These are phyloP conservation scores for Strobilomyces confusus DNA, from an alignment of 768 basidiomycete species.

Conservation along the genomic window DNA sequence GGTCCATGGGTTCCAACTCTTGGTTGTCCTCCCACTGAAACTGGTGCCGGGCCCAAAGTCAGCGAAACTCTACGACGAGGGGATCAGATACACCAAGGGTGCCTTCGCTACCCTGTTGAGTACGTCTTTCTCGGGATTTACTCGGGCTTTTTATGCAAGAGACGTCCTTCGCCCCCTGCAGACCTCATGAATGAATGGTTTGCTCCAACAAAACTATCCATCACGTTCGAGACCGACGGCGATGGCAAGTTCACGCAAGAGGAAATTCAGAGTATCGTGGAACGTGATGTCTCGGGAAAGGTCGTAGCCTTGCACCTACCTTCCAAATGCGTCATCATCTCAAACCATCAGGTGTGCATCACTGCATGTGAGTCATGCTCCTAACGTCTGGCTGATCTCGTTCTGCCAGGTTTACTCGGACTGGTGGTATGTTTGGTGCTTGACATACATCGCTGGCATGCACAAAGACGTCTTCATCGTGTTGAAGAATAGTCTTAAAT, in stretches of 20 bases:
- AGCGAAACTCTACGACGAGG: constrained; percentile 56
- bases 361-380: neutral
- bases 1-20: constrained; percentile 70
- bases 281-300: constrained; percentile 53
- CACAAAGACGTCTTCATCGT: constrained; percentile 83
- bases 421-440: constrained; percentile 88
- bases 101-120: constrained; percentile 73
- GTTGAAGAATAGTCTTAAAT: constrained; percentile 85
- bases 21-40: constrained; percentile 63
- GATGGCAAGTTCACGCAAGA: constrained; percentile 57
- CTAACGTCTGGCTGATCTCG: constrained; percentile 5
- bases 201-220: constrained; percentile 64
- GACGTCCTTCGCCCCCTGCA: constrained; percentile 25
- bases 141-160: neutral
- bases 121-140: constrained; percentile 34
- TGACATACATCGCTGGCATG: constrained; percentile 67
- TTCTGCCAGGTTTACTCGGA: constrained; percentile 61
- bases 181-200: constrained; percentile 82
- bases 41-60: constrained; percentile 59
- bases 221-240: constrained; percentile 73
- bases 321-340: constrained; percentile 75
- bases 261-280: constrained; percentile 54
- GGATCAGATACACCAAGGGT: constrained; percentile 79
- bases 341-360: constrained; percentile 92
- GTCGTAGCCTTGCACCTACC: constrained; percentile 66